Evolutionary conservation across 2,329 filamentous ascomycete species (phyloP).

Genomic region (Cladorrhinum sp.): DNA sequence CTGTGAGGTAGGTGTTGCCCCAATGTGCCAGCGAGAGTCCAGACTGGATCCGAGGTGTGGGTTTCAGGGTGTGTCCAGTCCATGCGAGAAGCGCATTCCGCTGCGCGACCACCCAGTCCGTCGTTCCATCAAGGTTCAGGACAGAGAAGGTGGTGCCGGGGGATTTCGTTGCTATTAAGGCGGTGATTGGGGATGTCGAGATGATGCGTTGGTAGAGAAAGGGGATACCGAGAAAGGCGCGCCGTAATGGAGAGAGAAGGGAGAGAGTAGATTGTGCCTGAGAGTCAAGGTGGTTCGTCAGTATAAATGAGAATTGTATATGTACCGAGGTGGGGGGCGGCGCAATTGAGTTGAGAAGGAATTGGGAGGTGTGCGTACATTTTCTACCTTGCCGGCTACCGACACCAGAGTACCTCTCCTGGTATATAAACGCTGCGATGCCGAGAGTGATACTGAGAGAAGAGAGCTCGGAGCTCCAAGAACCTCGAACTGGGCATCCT

Average conservation of each 20-base stretch:
- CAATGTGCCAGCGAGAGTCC: slow-evolving; percentile 79
- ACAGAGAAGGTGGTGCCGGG: slow-evolving; percentile 83
- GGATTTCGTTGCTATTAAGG: slow-evolving; percentile 83
- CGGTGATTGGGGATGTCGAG: slow-evolving; percentile 82
- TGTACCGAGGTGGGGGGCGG: not conserved
- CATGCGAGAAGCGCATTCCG: slow-evolving; percentile 88
- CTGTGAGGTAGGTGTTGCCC: slow-evolving; percentile 86
- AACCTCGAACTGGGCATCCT: slow-evolving; percentile 94
- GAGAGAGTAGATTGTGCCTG: slow-evolving; percentile 88
- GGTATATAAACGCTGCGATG: slow-evolving; percentile 91
- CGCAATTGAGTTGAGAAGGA: not conserved
- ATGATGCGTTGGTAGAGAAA: slow-evolving; percentile 93
- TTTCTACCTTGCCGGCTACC: slow-evolving; percentile 84
- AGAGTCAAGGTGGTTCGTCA: not conserved
- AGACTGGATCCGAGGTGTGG: slow-evolving; percentile 72
- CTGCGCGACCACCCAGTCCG: slow-evolving; percentile 93
- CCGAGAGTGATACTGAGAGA: slow-evolving; percentile 86
- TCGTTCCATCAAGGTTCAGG: slow-evolving; percentile 85
- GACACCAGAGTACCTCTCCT: slow-evolving; percentile 87
- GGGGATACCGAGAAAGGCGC: slow-evolving; percentile 78
- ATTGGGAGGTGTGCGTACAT: slow-evolving; percentile 52
- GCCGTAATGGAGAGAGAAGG: slow-evolving; percentile 76
- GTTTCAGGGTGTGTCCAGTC: slow-evolving; percentile 82
- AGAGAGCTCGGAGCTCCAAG: slow-evolving; percentile 89
- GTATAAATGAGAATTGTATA: not conserved